phyloP scores from a whole-genome alignment of 768 basidiomycete genomes.

The Galerina marginata region DNA sequence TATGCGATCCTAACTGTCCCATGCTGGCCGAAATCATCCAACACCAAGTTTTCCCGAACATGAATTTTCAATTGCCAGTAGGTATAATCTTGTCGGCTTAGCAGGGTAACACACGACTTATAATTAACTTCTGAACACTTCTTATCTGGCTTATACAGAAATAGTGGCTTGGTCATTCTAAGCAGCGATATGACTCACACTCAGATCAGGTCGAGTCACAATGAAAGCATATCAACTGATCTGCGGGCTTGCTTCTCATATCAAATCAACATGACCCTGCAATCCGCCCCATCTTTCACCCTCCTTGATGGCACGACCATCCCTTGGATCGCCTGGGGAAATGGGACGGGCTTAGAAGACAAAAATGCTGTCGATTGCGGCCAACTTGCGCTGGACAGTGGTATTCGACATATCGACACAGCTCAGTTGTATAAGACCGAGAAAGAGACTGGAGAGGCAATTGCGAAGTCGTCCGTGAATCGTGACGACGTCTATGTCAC shows the following conservation, averaged over 20 bases:
- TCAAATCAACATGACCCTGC: conserved; percentile 16
- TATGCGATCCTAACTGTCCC: too few species aligned
- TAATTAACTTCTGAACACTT: too few species aligned
- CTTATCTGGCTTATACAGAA: too few species aligned
- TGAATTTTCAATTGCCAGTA: too few species aligned
- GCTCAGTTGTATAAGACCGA: conserved; percentile 57
- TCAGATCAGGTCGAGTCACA: too few species aligned
- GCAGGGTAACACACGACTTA: too few species aligned
- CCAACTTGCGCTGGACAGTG: conserved; percentile 39
- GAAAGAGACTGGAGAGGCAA: conserved; percentile 43
- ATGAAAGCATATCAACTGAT: background rate
- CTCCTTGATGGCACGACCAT: conserved; percentile 39
- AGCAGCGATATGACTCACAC: too few species aligned
- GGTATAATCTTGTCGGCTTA: too few species aligned
- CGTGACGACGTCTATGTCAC: conserved; percentile 55
- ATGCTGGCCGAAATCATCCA: too few species aligned
- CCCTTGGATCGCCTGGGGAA: conserved; percentile 59
- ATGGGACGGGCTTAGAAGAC: conserved; percentile 42
- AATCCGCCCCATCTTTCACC: conserved; percentile 21
- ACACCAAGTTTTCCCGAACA: too few species aligned
- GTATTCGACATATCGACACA: conserved; percentile 58
- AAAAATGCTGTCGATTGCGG: conserved; percentile 38
- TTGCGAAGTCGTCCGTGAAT: conserved; percentile 35
- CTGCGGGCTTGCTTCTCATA: background rate
- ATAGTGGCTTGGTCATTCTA: too few species aligned